Base-by-base conservation (phyloP, 2,329 filamentous ascomycete species). In the Fusarium nisikadoi region DNA sequence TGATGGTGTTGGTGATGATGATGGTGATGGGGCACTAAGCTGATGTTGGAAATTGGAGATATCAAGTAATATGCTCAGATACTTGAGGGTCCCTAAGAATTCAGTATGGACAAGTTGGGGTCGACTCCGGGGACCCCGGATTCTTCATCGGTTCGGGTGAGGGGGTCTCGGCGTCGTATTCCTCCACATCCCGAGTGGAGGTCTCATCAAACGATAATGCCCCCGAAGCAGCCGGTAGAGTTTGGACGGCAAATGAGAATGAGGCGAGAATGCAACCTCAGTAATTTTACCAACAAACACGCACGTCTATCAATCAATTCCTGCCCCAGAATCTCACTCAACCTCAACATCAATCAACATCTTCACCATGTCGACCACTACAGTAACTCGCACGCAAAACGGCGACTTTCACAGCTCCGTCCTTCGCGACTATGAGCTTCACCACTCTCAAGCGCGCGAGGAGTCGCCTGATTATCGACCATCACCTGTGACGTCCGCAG, bases 121-220 rank as follows among this genome's bases (percentile, higher is more conserved):
- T 46, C 20, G 38, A 31, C 8, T 66, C 38, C 33, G 52, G 64
- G 39, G 45, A 54, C 69, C 53, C 65, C 65, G 45, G 54, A 53
- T 70, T 41, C 38, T 16, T 31, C 58, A 35, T 46, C 38, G 42
- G 59, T 56, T 66, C 70, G 70, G 69, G 70, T 61, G 59, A 47
- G 53, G 42, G 7, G 27, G 35, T 14, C 39, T 23, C 31, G 29
- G n/a, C 14, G 27, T 29, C 9, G 10, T 4, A 14, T 0, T 19
- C 55, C 69, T 72, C 70, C 70, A 72, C 70, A 72, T 72, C 57
- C 70, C 70, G 70, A 72, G 55, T 62, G 55, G 69, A 47, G 50
- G 39, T 68, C 31, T 20, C 36, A 54, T 54, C 10, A 55, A 41
- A 56, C 39, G 19, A 19, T 57, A 36, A 29, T 20, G 17, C 16